Conservation (phyloP, 2,329 filamentous ascomycete genomes). For the Aspergillus viridinutans region DNA sequence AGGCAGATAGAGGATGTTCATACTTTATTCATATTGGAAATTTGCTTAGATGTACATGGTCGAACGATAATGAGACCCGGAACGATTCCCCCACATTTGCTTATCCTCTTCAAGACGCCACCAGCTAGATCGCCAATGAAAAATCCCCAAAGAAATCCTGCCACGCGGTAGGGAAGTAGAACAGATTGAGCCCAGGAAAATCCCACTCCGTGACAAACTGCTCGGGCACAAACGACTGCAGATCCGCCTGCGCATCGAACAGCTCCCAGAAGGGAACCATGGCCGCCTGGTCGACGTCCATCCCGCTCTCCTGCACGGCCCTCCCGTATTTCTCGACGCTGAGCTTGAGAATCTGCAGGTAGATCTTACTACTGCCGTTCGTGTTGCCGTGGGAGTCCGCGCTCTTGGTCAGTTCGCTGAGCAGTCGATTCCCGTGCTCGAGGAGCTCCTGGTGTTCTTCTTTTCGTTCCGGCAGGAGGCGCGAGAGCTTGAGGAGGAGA, state of each 20-base stretch:
- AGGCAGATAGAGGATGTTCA: constrained; percentile 1
- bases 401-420: constrained; percentile 40
- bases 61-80: not conserved
- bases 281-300: constrained; percentile 10
- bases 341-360: constrained; percentile 47
- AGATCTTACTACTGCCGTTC: constrained; percentile 44
- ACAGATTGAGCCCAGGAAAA: constrained; percentile 52
- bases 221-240: constrained; percentile 52
- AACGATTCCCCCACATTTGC: not conserved
- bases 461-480: constrained; percentile 44
- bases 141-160: constrained; percentile 48
- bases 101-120: not conserved
- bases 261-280: constrained; percentile 30
- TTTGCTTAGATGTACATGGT: not conserved
- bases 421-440: constrained; percentile 41
- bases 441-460: constrained; percentile 41
- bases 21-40: not conserved
- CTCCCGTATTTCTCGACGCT: constrained; percentile 50
- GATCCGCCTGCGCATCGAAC: constrained; percentile 42
- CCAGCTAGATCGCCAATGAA: constrained; percentile 22
- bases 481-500: constrained; percentile 50
- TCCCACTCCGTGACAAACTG: constrained; percentile 58
- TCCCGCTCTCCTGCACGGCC: constrained; percentile 37
- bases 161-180: constrained; percentile 47
- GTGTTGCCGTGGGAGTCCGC: constrained; percentile 25